These are phyloP conservation scores for Stipa capillata DNA, from an alignment of 176 grass and related monocot species.

Conservation along the genomic window DNA sequence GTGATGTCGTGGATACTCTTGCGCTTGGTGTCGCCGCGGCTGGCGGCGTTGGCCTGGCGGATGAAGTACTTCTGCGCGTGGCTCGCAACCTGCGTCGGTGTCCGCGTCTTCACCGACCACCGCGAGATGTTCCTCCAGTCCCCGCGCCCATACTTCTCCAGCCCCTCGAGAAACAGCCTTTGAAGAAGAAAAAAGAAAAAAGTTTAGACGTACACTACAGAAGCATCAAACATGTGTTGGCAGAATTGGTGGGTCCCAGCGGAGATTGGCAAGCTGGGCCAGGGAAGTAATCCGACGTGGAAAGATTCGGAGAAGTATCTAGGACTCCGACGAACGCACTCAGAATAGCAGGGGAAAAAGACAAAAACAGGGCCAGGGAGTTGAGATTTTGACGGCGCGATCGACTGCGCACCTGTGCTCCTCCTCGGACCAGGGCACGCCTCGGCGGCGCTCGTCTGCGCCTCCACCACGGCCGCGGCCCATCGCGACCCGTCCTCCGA, in stretches of 20 bases:
- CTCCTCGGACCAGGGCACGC: slow-evolving; percentile 78
- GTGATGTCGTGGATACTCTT: slow-evolving; percentile 99
- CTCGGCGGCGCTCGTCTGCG: slow-evolving; percentile 51
- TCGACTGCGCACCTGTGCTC: slow-evolving; percentile 51
- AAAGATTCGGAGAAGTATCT: slow-evolving; percentile 7
- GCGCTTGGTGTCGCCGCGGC: slow-evolving; percentile 52
- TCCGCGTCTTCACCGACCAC: slow-evolving; percentile 80
- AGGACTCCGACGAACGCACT: not conserved
- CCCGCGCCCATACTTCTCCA: slow-evolving; percentile 74
- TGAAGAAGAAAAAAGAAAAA: no score
- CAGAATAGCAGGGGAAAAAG: not conserved
- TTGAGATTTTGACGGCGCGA: not conserved
- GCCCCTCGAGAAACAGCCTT: slow-evolving; percentile 80
- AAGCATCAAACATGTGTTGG: no score
- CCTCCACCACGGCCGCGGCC: not conserved
- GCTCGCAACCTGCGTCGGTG: slow-evolving; percentile 89
- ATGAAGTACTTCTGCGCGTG: slow-evolving; percentile 96
- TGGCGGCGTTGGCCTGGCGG: slow-evolving; percentile 46
- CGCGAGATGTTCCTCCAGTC: slow-evolving; percentile 96
- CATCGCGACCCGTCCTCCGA: not conserved
- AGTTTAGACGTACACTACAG: no score
- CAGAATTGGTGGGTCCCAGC: not conserved
- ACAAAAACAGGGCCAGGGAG: not conserved
- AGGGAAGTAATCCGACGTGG: not conserved
- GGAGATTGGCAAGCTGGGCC: not conserved